Evolutionary conservation across 2,329 filamentous ascomycete species (phyloP), one percentile per base, ranked within the genome.

Genomic region (Lasiodiplodia sp.): DNA sequence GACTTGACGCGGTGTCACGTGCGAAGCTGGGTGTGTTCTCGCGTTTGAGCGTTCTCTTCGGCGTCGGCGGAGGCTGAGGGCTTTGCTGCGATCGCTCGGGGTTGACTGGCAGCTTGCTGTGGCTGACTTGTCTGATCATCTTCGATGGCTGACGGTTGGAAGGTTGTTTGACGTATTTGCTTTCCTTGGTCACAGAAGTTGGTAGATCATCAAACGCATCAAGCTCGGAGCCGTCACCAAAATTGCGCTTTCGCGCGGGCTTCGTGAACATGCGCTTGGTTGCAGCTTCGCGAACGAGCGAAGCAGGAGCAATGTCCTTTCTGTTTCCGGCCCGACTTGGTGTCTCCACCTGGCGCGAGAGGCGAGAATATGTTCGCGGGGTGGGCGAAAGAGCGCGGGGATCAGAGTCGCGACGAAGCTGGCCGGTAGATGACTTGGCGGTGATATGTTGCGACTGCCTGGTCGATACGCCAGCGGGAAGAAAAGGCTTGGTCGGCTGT

Each of bases 141-240:
- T 91, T 93, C 31, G 91, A 88, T 55, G 87, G 87, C 23, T 91
- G 90, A 66, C 87, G 87, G 57, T 87, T 88, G 49, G 91, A 84
- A 3, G 96, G 94, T 73, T 92, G 89, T 79, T 94, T 96, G 70
- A 94, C 85, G 75, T 89, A 99, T 74, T 89, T 92, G 71, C 90
- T 93, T 80, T 99, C 96, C 16, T 89, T 87, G 70, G 91, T 88
- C 14, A 87, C 89, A 18, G 94, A 97, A 0, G 94, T 98, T 1
- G 95, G 95, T 68, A 99, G 83, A 79, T 99, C 96, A 77, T 99
- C 96, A 77, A 99, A 98, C 2, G 87, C 90, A 73, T 98, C 95
- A 40, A 99, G 85, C 79, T 99, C 96, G 70, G 91, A 92, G 18
- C 96, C 96, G 78, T 97, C 93, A 14, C 96, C 96, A 81, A 96